These are phyloP conservation scores for Phragmites australis DNA, from an alignment of 176 grass and related monocot species.

Conservation along the genomic window DNA sequence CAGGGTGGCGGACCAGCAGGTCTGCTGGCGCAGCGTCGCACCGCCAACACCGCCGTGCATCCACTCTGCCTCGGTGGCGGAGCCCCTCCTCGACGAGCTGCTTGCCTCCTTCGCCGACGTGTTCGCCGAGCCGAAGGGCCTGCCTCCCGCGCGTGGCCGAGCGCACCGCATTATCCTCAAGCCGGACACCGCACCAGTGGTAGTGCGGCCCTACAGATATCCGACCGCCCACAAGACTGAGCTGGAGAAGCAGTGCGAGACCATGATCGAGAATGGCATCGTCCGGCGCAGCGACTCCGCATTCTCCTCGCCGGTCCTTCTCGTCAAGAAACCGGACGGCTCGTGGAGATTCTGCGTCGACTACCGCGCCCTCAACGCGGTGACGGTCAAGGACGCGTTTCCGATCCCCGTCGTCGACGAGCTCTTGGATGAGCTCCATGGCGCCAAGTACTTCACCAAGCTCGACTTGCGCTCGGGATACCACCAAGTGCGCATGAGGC, in stretches of 20 bases:
- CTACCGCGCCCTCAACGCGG: too few species aligned
- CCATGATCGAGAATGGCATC: neutral
- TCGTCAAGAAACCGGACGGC: neutral
- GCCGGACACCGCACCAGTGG: neutral
- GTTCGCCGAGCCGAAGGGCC: too few species aligned
- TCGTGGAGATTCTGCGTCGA: neutral
- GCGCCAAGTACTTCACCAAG: too few species aligned
- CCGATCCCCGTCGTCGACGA: too few species aligned
- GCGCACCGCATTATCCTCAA: neutral
- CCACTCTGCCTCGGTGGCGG: too few species aligned
- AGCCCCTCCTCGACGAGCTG: too few species aligned
- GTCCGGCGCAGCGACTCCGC: neutral
- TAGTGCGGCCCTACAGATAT: neutral
- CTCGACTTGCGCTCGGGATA: too few species aligned
- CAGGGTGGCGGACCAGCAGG: neutral
- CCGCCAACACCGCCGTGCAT: neutral
- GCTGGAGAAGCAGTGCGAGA: neutral
- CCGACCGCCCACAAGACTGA: too few species aligned
- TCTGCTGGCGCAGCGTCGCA: neutral
- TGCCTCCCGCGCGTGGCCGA: neutral
- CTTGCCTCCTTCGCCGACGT: too few species aligned
- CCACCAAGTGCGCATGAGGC: too few species aligned
- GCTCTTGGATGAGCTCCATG: too few species aligned
- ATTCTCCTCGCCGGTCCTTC: neutral
- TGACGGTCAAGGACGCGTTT: too few species aligned